Conservation (phyloP, 768 basidiomycete species). For the Kwoniella botswanensis region DNA sequence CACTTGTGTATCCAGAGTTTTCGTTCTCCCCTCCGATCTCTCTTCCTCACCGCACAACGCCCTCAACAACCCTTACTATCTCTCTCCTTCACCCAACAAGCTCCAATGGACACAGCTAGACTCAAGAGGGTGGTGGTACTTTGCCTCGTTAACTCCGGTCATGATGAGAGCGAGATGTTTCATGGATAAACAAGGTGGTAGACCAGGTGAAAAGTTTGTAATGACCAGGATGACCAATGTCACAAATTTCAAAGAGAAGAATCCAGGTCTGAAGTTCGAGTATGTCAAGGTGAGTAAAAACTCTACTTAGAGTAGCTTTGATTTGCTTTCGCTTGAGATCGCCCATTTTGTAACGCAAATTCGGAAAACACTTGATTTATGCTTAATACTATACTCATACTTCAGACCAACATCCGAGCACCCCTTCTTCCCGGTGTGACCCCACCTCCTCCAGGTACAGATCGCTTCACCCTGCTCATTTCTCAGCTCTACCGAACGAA, state of each 20-base stretch:
- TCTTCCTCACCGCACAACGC: conserved; percentile 16
- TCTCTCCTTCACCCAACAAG: neutral
- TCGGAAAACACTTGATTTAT: too few species aligned
- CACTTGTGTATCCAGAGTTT: conserved; percentile 1
- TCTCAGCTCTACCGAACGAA: conserved; percentile 18
- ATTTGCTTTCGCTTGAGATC: too few species aligned
- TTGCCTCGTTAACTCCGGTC: conserved; percentile 13
- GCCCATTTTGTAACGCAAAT: too few species aligned
- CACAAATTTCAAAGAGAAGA: conserved; percentile 13
- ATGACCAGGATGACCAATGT: conserved; percentile 21
- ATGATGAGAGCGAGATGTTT: conserved; percentile 18
- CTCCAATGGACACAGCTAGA: conserved; percentile 15
- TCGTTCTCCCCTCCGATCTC: conserved; percentile 17
- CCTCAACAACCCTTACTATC: conserved; percentile 17
- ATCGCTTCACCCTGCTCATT: conserved; percentile 16
- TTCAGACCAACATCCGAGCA: conserved; percentile 17
- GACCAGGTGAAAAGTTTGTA: conserved; percentile 20
- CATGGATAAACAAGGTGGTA: conserved; percentile 24
- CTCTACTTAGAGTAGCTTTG: neutral
- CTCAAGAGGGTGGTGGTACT: conserved; percentile 22
- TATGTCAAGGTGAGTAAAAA: conserved; percentile 19
- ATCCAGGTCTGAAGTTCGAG: conserved; percentile 13
- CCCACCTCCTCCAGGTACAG: conserved; percentile 1
- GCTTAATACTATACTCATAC: neutral
- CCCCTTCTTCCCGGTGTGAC: conserved; percentile 14